A percentile compares a stretch with the other conserved stretches of the same genome.
phyloP scores from a whole-genome alignment of 495 filamentous ascomycete genomes.

The Penicillium salamii region DNA sequence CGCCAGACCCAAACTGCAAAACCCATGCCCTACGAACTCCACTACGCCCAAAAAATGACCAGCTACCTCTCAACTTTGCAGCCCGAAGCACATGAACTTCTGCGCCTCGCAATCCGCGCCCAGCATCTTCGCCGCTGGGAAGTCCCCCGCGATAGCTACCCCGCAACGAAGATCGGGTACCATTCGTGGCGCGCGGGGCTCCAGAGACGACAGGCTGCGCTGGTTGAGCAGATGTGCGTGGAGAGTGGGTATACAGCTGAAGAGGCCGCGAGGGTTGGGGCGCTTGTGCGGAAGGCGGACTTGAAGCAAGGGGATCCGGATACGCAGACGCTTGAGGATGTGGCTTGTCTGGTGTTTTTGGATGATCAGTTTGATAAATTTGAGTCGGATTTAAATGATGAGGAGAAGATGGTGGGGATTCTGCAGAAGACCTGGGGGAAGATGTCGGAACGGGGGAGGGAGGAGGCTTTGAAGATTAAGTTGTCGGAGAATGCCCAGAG shows the following conservation, averaged over 20 bases:
- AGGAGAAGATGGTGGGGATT: slow-evolving; percentile 72
- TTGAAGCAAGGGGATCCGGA: slow-evolving; percentile 58
- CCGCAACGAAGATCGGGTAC: slow-evolving; percentile 68
- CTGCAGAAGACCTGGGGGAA: slow-evolving; percentile 82
- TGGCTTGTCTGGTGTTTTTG: slow-evolving; percentile 81
- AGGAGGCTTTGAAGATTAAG: slow-evolving; percentile 62
- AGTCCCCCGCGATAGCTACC: slow-evolving; percentile 66
- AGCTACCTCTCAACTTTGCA: slow-evolving; percentile 55
- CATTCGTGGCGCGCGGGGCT: slow-evolving; percentile 70
- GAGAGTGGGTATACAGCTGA: slow-evolving; percentile 46
- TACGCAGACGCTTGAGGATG: slow-evolving; percentile 74
- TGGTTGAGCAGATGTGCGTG: slow-evolving; percentile 53
- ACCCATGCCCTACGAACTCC: slow-evolving; percentile 65
- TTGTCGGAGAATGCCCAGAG: slow-evolving; percentile 56
- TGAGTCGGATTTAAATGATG: slow-evolving; percentile 58
- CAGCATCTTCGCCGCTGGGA: slow-evolving; percentile 85
- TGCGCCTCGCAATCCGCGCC: slow-evolving; percentile 72
- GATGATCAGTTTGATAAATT: slow-evolving; percentile 82
- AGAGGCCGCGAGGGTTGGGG: slow-evolving; percentile 53
- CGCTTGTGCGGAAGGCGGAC: slow-evolving; percentile 64
- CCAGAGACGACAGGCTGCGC: slow-evolving; percentile 65
- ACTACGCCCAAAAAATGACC: slow-evolving; percentile 78
- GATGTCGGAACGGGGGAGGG: slow-evolving; percentile 66
- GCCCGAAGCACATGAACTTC: slow-evolving; percentile 56
- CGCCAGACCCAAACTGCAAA: slow-evolving; percentile 29